Evolutionary conservation across 306 rosid species (phyloP).

Genomic region (Glycine latifolia): DNA sequence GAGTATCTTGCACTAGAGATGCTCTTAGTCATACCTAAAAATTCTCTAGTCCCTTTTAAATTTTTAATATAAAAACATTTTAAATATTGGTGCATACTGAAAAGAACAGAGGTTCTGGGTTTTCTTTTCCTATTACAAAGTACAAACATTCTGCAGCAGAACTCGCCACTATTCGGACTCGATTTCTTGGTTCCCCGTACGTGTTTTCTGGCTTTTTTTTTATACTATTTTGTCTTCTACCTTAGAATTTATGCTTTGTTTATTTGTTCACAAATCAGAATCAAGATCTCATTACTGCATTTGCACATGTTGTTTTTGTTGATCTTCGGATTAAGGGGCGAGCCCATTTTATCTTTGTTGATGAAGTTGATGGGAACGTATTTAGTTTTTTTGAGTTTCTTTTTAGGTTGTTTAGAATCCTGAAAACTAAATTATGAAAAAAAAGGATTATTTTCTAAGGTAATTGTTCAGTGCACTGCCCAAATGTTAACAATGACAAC

Average conservation of each 20-base stretch:
- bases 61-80: neutral
- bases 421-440: neutral
- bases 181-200: neutral
- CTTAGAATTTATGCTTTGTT: neutral
- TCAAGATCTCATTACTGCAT: neutral
- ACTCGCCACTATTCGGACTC: neutral
- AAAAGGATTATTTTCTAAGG: neutral
- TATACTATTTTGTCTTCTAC: neutral
- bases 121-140: neutral
- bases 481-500: neutral
- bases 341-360: neutral
- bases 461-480: neutral
- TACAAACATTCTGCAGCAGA: neutral
- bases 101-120: neutral
- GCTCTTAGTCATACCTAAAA: too few relatives aligned
- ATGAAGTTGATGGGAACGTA: neutral
- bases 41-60: neutral
- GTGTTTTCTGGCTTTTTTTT: neutral
- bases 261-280: neutral
- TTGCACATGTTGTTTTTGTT: neutral
- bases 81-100: neutral
- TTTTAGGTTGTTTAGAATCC: neutral
- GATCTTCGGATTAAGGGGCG: neutral
- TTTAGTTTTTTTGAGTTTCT: neutral
- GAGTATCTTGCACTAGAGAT: too few relatives aligned